Base-by-base conservation (phyloP, 2,329 filamentous ascomycete species). In the Penicillium sp. region DNA sequence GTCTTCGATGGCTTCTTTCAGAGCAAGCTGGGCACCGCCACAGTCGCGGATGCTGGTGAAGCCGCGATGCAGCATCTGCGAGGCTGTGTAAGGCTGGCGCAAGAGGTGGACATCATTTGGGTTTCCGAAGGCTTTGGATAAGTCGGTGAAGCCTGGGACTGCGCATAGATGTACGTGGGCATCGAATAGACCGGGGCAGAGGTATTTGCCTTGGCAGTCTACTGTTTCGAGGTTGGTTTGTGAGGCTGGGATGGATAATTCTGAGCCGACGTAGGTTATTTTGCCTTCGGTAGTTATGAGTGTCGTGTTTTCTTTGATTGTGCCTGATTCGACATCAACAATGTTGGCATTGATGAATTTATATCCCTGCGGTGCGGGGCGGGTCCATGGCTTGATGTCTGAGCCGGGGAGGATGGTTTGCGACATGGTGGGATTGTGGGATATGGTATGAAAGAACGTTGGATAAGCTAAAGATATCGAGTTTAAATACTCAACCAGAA, bases 31-130 rank as follows among this genome's bases (percentile, higher is more conserved):
- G 0, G 84, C 83, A 7, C 85, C 85, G 2, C 84, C 84, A 35
- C 81, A 83, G 65, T 87, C 84, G 12, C 85, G 79, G 1, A 84
- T 77, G 6, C 77, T 82, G 2, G 85, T 87, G 71, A 86, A 87
- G 0, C 85, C 84, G 13, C 84, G 78, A 43, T 73, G 70, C 0
- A 87, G 77, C 73, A 85, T 86, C 59, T 83, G 76, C 5, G 61
- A 53, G 21, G 64, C 61, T 15, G 66, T 60, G 47, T 64, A 65
- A 12, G 63, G 61, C 41, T 67, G 64, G 10, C 68, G 64, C 19
- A 69, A 59, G 8, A 69, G 50, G 27, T 62, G 60, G 0, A 65
- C 61, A 25, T 65, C 59, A 23, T 68, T 62, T 10, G 63, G 60
- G 33, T 66, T 68, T 2, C 60, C 61, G 23, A 67, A 66, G 2